A percentile compares a stretch with the other conserved stretches of the same genome.
Evolutionary conservation across 441 rosid genomes (phyloP).

Genomic region (Populus hybrid): DNA sequence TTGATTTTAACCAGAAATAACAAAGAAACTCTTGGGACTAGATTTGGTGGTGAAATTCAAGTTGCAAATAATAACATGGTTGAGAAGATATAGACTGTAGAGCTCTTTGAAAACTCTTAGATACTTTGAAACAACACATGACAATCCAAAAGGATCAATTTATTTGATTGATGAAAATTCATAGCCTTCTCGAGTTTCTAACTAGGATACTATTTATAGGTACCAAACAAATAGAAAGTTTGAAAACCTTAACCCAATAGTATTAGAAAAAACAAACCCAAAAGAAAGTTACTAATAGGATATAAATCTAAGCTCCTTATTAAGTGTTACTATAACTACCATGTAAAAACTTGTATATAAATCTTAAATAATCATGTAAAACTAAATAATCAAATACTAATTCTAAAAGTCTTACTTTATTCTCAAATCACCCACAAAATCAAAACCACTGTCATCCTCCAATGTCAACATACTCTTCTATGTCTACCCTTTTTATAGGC

Average conservation of each 20-base stretch:
- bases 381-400: neutral
- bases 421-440: neutral
- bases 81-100: no score
- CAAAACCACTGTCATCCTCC: neutral
- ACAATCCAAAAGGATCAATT: no score
- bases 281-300: neutral
- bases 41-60: no score
- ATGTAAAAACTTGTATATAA: neutral
- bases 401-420: neutral
- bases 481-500: neutral
- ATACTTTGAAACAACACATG: no score
- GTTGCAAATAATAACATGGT: no score
- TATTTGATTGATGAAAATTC: no score
- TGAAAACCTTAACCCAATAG: neutral
- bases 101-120: no score
- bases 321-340: neutral
- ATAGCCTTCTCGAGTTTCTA: neutral
- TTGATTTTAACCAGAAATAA: no score
- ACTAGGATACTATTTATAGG: neutral
- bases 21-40: no score
- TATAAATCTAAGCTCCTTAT: neutral
- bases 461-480: neutral
- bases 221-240: neutral
- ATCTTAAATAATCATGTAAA: neutral
- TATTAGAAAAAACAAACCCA: neutral